Base-by-base conservation (phyloP, 2,329 filamentous ascomycete genomes). In the Aspergillus fumigatiaffinis region DNA sequence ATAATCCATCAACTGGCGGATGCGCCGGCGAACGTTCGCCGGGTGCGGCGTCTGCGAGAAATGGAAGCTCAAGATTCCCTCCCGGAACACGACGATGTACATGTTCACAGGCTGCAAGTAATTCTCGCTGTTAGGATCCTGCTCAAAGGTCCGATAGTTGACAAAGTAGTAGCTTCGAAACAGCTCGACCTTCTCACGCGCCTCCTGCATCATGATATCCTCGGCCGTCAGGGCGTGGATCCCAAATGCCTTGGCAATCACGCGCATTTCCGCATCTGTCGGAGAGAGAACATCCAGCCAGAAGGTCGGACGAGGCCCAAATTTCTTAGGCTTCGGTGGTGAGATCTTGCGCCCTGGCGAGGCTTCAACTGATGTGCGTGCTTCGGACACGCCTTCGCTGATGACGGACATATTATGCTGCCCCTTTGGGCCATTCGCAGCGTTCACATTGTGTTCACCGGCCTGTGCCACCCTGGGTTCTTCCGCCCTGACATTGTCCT, bases 121-220 rank as follows among this genome's bases (percentile, higher is more conserved):
- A 69, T 95, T 87, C 56, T 94, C 90, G 71, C 87, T 96, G 65
- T 88, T 88, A 59, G 87, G 86, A 70, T 99, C 94, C 73, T 97
- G 94, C 71, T 99, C 94, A 70, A 99, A 99, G 0, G 92, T 95
- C 17, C 94, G 89, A 74, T 99, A 99, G 73, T 96, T 97, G 77
- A 99, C 91, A 68, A 99, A 97, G 75, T 99, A 99, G 77, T 99
- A 99, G 72, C 96, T 90, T 35, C 91, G 88, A 80, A 99, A 99
- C 1, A 99, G 82, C 73, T 99, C 94, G 0, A 99, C 94, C 77
- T 99, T 99, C 71, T 99, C 94, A 23, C 94, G 92, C 44, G 92
- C 90, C 77, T 99, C 94, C 73, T 97, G 91, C 79, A 97, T 88
- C 83, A 97, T 88, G 67, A 99, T 97, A 71, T 99, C 94, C 74